Evolutionary conservation across 108 stramenopile genomes (phyloP), one percentile per base, ranked within the genome.

Genomic region (Fragilariopsis cylindrus): DNA sequence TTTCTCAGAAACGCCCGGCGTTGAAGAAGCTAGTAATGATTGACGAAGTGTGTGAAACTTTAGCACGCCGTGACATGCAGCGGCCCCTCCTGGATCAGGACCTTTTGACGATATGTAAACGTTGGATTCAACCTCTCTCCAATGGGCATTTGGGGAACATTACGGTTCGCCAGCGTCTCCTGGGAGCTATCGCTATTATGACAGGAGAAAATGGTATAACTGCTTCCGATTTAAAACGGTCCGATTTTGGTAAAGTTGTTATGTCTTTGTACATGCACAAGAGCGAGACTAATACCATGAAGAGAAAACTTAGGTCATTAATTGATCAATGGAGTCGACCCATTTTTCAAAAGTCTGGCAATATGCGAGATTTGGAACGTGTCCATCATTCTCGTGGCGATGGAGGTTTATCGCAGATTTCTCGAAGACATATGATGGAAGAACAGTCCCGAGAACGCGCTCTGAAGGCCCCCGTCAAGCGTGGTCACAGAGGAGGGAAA

Each of bases 271-370:
- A 87, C 72, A 92, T 85, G 81, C 92, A 96, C 84, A 91, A 90
- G 68, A 73, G 72, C 44, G 96, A 97, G 70, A 96, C 94, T 6
- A 88, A 90, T 43, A 80, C 81, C 18, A 88, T 96, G 85, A 95
- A 95, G 73, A 79, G 81, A 21, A 65, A 89, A 55, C 71, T 85
- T 3, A 87, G 84, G 60, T 63, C 54, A 15, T 71, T 91, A 64
- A 95, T 97, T 73, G 94, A 97, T 65, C 89, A 90, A 72, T 97
- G 96, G 96, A 89, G 87, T 74, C 84, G 96, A 8, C 93, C 87
- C 19, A 95, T 97, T 55, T 95, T 96, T 82, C 83, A 91, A 72
- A 97, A 97, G 82, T 90, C 88, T n/a, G 93, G 91, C 2, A 93
- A 97, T 75, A 85, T 93, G 84, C 66, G 84, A 47, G 92, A 94